Evolutionary conservation across 768 basidiomycete species (phyloP).

Genomic region (Gymnopilus junonius): DNA sequence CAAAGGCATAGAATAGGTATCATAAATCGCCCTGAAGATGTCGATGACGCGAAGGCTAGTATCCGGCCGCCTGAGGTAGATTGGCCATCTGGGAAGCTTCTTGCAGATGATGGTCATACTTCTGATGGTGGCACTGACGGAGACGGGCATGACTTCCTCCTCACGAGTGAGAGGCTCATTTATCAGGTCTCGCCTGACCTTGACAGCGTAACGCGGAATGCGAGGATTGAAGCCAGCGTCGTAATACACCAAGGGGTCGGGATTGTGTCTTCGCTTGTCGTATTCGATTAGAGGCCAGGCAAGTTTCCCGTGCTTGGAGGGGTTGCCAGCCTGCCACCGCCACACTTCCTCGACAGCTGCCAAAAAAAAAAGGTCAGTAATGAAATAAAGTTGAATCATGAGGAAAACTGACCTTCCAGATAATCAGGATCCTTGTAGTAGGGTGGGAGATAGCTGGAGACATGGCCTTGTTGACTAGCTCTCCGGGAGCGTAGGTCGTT

Average conservation of each 20-base stretch:
- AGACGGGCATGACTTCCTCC: conserved; percentile 48
- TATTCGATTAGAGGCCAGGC: conserved; percentile 54
- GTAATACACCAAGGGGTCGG: conserved; percentile 47
- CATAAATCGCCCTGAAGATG: conserved; percentile 61
- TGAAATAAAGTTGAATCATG: not conserved
- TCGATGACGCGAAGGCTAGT: conserved; percentile 60
- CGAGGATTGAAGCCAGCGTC: conserved; percentile 52
- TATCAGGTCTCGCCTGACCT: conserved; percentile 27
- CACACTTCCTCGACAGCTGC: not conserved
- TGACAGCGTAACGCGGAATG: conserved; percentile 23
- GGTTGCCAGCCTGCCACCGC: not conserved
- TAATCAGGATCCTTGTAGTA: conserved; percentile 25
- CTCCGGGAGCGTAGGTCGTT: not conserved
- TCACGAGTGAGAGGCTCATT: conserved; percentile 34
- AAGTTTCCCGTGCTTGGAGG: conserved; percentile 30
- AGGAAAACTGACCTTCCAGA: not conserved
- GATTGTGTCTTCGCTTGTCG: conserved; percentile 28
- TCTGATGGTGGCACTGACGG: conserved; percentile 35
- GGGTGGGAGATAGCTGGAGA: conserved; percentile 28
- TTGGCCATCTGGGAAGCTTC: conserved; percentile 40
- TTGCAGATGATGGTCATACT: conserved; percentile 55
- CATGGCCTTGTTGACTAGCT: not conserved
- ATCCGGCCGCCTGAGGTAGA: conserved; percentile 44
- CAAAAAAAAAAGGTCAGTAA: not conserved
- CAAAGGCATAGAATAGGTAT: conserved; percentile 48